Evolutionary conservation across 352 stramenopile species (phyloP).

Genomic region (Pythium apleroticum): DNA sequence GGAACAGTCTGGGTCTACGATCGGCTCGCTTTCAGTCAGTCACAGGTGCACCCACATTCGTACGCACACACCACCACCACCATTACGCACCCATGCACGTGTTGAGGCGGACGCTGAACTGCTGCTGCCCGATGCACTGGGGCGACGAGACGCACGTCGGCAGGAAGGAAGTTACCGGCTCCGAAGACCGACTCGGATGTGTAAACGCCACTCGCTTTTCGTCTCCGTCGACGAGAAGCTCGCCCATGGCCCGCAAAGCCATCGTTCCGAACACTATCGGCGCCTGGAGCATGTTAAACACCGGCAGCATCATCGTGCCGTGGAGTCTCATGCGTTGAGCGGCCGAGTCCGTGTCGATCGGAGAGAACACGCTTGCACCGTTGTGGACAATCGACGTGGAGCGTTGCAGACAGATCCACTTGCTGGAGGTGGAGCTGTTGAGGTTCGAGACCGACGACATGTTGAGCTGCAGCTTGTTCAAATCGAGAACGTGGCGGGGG

Average conservation of each 20-base stretch:
- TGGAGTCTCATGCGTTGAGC: conserved; percentile 51
- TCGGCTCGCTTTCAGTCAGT: not conserved
- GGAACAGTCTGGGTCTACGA: conserved; percentile 58
- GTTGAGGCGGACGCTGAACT: conserved; percentile 41
- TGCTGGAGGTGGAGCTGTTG: conserved; percentile 9
- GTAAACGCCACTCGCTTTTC: conserved; percentile 35
- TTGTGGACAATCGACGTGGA: conserved; percentile 55
- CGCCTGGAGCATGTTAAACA: conserved; percentile 72
- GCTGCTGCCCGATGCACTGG: conserved; percentile 43
- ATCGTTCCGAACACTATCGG: conserved; percentile 64
- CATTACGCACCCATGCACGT: conserved; percentile 42
- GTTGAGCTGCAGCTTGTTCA: conserved; percentile 45
- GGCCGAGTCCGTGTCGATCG: conserved; percentile 41
- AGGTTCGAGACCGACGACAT: not conserved
- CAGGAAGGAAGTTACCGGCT: not conserved
- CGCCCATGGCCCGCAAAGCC: conserved; percentile 45
- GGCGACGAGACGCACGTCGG: conserved; percentile 23
- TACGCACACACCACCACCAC: not conserved
- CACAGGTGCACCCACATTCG: not conserved
- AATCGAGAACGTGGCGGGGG: conserved; percentile 33
- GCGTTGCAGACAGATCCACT: conserved; percentile 56
- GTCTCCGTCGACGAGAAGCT: conserved; percentile 43
- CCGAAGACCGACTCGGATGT: conserved; percentile 3
- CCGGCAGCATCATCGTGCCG: conserved; percentile 40
- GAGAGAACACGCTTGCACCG: conserved; percentile 45